Conservation (phyloP, 495 filamentous ascomycete genomes). For the Penicillium pancosmium region DNA sequence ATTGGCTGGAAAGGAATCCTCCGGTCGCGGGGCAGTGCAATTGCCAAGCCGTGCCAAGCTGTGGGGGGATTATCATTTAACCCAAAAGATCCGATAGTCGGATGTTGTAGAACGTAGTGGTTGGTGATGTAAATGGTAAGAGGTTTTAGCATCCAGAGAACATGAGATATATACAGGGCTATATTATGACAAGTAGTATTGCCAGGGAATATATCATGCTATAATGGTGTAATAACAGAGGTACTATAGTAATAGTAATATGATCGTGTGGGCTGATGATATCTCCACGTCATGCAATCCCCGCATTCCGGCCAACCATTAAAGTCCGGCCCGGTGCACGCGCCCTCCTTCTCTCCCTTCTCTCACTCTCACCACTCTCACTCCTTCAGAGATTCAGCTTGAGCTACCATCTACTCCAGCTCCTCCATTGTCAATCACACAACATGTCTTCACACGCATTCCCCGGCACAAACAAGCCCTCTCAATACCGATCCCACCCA, state of each 20-base stretch:
- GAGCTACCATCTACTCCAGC: neutral
- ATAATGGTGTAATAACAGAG: neutral
- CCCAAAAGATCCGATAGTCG: neutral
- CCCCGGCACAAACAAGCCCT: constrained; percentile 22
- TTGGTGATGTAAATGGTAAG: neutral
- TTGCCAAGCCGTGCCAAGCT: neutral
- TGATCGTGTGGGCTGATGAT: constrained; percentile 5
- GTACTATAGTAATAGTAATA: neutral
- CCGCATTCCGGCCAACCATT: constrained; percentile 24
- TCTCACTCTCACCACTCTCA: neutral
- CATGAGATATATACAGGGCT: neutral
- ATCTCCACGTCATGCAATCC: constrained; percentile 32
- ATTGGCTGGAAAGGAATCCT: neutral
- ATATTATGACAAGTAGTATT: neutral
- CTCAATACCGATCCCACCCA: constrained; percentile 15
- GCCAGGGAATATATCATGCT: neutral
- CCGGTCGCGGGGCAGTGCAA: constrained; percentile 1
- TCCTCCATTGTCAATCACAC: neutral
- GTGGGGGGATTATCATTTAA: neutral
- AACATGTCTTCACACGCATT: constrained; percentile 31
- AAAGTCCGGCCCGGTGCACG: constrained; percentile 21
- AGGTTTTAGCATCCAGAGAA: neutral
- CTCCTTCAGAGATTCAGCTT: neutral
- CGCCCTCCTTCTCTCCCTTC: constrained; percentile 7
- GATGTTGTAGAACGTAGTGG: neutral